Evolutionary conservation across 2,329 filamentous ascomycete species (phyloP), one percentile per base, ranked within the genome.

Genomic region (Nothophoma quercina): DNA sequence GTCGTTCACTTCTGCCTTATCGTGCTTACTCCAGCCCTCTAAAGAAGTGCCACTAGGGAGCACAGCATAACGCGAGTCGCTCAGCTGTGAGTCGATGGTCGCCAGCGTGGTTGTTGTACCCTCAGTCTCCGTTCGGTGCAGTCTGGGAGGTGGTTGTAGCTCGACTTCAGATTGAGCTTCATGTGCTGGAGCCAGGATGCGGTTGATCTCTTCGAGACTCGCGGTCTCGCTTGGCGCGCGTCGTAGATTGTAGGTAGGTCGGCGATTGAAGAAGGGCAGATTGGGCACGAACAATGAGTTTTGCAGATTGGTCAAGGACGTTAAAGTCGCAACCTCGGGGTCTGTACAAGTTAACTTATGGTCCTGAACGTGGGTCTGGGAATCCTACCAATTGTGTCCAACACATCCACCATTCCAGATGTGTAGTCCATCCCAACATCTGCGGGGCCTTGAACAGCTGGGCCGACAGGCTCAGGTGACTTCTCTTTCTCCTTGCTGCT

Each of bases 221-320:
- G 60, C 69, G 44, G 60, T 57, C 51, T 73, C 68, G 59, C 72
- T 74, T 16, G 72, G 75, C 21, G 68, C 77, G 28, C 82, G 81
- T 5, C 86, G 86, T 7, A 95, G 79, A 33, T 85, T 85, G 70
- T 95, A 96, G 0, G 90, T 92, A 1, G 91, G 90, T 55, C 87
- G 82, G 40, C 91, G 84, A 66, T 96, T 95, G 41, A 96, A 63
- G 63, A 85, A 86, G 32, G 91, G 91, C n/a, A 96, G 79, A 59
- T 92, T 88, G 0, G 91, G 91, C 2, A 96, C 79, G 73, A 96
- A 96, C 8, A 96, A 84, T 0, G 91, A 95, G 70, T 96, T 96
- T 67, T 96, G 91, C 16, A 96, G 87, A 65, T 96, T 96, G 34
- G 90, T 96, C 8, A 96, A 82, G 12, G 90, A 93, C 0, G 90